A percentile compares a stretch with the other conserved stretches of the same genome.
Conservation (phyloP, 2,329 filamentous ascomycete genomes). For the Xylaria sp. region DNA sequence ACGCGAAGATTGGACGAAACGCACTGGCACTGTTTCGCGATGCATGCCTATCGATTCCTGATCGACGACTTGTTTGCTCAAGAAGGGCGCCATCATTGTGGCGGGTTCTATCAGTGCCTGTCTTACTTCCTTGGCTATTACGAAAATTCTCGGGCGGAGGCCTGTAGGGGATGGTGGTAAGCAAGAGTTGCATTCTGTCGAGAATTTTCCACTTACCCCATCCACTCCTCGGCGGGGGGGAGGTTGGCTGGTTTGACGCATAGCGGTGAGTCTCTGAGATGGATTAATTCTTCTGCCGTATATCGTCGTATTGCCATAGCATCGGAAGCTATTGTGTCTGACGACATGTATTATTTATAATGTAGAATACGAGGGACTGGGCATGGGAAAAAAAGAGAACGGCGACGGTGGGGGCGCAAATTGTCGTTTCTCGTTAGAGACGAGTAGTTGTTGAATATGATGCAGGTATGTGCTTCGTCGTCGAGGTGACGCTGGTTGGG, state of each 20-base stretch:
- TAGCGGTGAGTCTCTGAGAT: conserved; percentile 80
- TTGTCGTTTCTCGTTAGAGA: neutral
- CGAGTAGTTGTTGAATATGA: neutral
- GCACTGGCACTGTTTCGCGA: conserved; percentile 63
- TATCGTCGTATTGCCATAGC: conserved; percentile 73
- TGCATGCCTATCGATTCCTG: conserved; percentile 58
- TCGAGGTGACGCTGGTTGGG: neutral
- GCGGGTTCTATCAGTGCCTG: conserved; percentile 51
- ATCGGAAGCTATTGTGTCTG: conserved; percentile 30
- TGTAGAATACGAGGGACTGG: neutral
- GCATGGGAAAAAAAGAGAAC: conserved; percentile 9
- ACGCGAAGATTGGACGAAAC: conserved; percentile 36
- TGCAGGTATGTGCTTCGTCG: neutral
- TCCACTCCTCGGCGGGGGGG: conserved; percentile 91
- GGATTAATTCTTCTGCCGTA: conserved; percentile 74
- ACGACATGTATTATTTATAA: conserved; percentile 20
- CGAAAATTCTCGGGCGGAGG: conserved; percentile 53
- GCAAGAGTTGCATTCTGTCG: conserved; percentile 5
- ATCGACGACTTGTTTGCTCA: conserved; percentile 58
- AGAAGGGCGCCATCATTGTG: conserved; percentile 51
- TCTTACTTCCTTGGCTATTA: conserved; percentile 49
- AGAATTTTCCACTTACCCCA: conserved; percentile 71
- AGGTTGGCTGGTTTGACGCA: conserved; percentile 79
- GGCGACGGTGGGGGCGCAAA: neutral
- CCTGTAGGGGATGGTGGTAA: conserved; percentile 40